Conservation (phyloP, 306 rosid species). For the Vigna hirtella region DNA sequence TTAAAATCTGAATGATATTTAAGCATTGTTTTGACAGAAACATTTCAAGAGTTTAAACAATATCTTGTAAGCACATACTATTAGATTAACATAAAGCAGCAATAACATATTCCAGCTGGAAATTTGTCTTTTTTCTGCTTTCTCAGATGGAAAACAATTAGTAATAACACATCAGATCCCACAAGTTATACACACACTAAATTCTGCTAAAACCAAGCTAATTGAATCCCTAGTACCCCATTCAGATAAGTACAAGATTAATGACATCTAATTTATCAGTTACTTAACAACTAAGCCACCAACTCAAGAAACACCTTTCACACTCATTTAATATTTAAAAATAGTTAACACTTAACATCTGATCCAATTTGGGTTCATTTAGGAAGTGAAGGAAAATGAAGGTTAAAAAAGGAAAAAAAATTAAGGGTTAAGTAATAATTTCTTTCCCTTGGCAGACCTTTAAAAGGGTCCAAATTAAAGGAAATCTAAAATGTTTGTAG, state of each 20-base stretch:
- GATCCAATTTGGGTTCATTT: slow-evolving; percentile 18
- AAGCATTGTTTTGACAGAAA: slow-evolving; percentile 19
- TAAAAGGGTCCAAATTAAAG: slow-evolving; percentile 8
- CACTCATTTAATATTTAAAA: neutral
- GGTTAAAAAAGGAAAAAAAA: neutral
- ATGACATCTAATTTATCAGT: slow-evolving; percentile 2
- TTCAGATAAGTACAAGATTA: slow-evolving; percentile 16
- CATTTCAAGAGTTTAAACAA: slow-evolving; percentile 37
- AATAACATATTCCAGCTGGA: slow-evolving; percentile 25
- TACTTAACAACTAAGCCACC: slow-evolving; percentile 27
- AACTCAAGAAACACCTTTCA: slow-evolving; percentile 22
- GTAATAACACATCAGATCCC: slow-evolving; percentile 22
- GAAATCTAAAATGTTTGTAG: neutral
- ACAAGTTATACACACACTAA: slow-evolving; percentile 20
- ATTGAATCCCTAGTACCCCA: slow-evolving; percentile 20
- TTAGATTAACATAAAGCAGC: slow-evolving; percentile 28
- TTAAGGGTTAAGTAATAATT: neutral
- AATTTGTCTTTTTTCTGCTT: slow-evolving; percentile 33
- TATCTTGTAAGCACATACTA: slow-evolving; percentile 1
- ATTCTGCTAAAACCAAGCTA: neutral
- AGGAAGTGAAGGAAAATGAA: slow-evolving; percentile 12
- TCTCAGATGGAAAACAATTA: slow-evolving; percentile 19
- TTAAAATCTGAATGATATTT: neutral
- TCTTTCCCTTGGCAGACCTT: neutral
- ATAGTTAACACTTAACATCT: neutral